phyloP scores from a whole-genome alignment of 148 eudicot species.

The Pouteria glomerata region DNA sequence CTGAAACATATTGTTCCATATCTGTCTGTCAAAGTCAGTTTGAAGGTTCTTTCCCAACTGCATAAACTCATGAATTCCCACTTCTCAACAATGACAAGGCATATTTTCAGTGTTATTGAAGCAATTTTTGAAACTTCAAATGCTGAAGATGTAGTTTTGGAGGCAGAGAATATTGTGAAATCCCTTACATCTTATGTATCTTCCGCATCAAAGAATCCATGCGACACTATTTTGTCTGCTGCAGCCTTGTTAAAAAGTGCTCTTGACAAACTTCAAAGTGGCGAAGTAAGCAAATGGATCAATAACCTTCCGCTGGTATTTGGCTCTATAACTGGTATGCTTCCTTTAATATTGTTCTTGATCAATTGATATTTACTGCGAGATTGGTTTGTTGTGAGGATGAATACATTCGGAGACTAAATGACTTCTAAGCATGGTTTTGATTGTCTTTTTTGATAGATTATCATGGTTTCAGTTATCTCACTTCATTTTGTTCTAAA shows the following conservation, averaged over 20 bases:
- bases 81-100: slow-evolving; percentile 50
- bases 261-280: slow-evolving; percentile 45
- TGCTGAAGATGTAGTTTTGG: slow-evolving; percentile 26
- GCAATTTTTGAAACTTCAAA: slow-evolving; percentile 42
- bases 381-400: background rate
- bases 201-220: slow-evolving; percentile 33
- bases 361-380: background rate
- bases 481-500: background rate
- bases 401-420: background rate
- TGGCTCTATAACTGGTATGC: slow-evolving; percentile 54
- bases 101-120: slow-evolving; percentile 47
- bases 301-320: slow-evolving; percentile 32
- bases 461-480: background rate
- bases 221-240: slow-evolving; percentile 52
- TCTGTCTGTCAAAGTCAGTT: slow-evolving; percentile 39
- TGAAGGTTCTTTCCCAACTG: slow-evolving; percentile 35
- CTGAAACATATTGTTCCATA: slow-evolving; percentile 54
- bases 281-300: slow-evolving; percentile 41
- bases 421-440: background rate
- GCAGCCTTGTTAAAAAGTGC: slow-evolving; percentile 46
- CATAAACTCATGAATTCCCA: slow-evolving; percentile 42
- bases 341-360: background rate
- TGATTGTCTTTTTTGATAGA: too few species aligned
- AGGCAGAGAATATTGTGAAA: slow-evolving; percentile 35
- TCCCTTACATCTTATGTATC: slow-evolving; percentile 47